phyloP scores from a whole-genome alignment of 2,329 filamentous ascomycete species.

The Colletotrichum abscissum region DNA sequence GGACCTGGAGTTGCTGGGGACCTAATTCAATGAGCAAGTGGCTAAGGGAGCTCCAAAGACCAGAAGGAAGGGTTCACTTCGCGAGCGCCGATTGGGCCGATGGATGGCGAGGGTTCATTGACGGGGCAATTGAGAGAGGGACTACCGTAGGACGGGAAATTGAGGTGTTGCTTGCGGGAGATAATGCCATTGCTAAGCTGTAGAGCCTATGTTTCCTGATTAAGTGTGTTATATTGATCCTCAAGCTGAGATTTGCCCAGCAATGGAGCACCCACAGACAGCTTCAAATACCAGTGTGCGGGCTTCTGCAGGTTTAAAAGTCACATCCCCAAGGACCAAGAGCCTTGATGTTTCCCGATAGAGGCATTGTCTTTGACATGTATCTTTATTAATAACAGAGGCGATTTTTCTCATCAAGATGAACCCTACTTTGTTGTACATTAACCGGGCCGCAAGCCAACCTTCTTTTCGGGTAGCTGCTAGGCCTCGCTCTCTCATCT shows the following conservation, averaged over 20 bases:
- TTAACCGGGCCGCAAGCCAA: constrained; percentile 18
- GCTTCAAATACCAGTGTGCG: not conserved
- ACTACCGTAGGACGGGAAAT: not conserved
- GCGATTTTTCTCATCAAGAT: constrained; percentile 30
- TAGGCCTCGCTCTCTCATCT: constrained; percentile 10
- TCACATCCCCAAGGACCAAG: not conserved
- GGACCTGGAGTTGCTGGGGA: not conserved
- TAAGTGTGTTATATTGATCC: too few relatives aligned
- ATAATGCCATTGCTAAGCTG: not conserved
- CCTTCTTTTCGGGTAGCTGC: constrained; percentile 9
- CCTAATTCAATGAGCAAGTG: not conserved
- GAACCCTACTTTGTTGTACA: constrained; percentile 32
- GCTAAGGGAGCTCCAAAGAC: not conserved
- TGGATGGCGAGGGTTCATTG: not conserved
- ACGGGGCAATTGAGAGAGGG: not conserved
- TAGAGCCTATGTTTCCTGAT: not conserved
- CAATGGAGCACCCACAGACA: not conserved
- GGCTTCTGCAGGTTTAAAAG: not conserved
- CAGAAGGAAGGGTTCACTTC: not conserved
- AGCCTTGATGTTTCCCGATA: not conserved
- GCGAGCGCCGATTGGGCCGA: not conserved
- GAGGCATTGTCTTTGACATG: not conserved
- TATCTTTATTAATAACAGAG: constrained; percentile 30
- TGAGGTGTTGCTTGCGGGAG: not conserved
- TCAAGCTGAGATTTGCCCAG: too few relatives aligned